Conservation (phyloP, 1,139 yeast species). For the Arxiozyma telluris region DNA sequence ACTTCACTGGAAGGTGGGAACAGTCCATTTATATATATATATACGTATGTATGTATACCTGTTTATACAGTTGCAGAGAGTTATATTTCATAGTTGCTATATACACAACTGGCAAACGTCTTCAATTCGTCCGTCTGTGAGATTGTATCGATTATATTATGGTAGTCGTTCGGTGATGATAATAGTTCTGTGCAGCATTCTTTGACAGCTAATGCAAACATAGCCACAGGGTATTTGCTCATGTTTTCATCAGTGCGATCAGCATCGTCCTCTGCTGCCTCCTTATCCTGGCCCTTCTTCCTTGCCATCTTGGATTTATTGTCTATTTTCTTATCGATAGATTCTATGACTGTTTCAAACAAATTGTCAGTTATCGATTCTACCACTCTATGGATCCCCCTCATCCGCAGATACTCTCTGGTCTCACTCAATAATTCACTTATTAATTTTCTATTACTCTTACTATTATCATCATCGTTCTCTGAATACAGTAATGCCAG, state of each 20-base stretch:
- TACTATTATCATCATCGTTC: slow-evolving; percentile 14
- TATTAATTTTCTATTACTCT: slow-evolving; percentile 12
- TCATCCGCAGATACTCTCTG: slow-evolving; percentile 30
- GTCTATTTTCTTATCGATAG: slow-evolving; percentile 22
- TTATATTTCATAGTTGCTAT: slow-evolving; percentile 60
- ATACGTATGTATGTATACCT: no score
- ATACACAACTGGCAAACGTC: slow-evolving; percentile 83
- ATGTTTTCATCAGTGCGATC: not conserved
- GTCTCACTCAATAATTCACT: slow-evolving; percentile 40
- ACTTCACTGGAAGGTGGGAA: no score
- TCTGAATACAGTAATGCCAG: slow-evolving; percentile 20
- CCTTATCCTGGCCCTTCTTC: not conserved
- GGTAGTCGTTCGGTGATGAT: not conserved
- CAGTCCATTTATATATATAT: no score
- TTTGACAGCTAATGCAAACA: slow-evolving; percentile 23
- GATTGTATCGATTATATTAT: not conserved
- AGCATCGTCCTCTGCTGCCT: not conserved
- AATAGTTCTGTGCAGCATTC: slow-evolving; percentile 35
- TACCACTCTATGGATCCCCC: slow-evolving; percentile 2
- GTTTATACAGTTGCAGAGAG: not conserved
- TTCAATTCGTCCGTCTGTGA: slow-evolving; percentile 37
- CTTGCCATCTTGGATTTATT: not conserved
- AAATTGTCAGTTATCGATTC: slow-evolving; percentile 21
- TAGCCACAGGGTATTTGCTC: slow-evolving; percentile 19
- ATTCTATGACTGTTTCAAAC: slow-evolving; percentile 21